Conservation (phyloP, 768 basidiomycete genomes). For the Russula virescens region DNA sequence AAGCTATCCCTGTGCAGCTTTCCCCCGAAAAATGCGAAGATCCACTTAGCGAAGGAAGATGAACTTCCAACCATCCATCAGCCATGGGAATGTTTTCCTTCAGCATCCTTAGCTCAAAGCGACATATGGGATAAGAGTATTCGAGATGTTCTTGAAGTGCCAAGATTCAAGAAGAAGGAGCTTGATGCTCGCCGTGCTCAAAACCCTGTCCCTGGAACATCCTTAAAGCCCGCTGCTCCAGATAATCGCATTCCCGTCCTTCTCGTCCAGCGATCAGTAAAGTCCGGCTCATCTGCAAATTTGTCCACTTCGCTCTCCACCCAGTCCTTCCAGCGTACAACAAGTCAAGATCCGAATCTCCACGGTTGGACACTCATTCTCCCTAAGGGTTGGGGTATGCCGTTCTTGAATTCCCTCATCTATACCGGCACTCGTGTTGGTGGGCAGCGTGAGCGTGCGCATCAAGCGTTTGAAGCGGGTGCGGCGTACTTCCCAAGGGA, state of each 20-base stretch:
- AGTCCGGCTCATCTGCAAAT: conserved; percentile 29
- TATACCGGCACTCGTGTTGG: conserved; percentile 81
- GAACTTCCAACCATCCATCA: conserved; percentile 27
- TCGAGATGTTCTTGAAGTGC: conserved; percentile 49
- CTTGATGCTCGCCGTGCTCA: conserved; percentile 78
- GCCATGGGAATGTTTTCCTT: conserved; percentile 46
- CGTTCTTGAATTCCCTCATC: conserved; percentile 77
- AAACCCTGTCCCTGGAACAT: conserved; percentile 75
- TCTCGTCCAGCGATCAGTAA: conserved; percentile 73
- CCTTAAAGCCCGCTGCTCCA: conserved; percentile 56
- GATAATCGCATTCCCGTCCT: conserved; percentile 84
- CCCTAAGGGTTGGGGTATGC: conserved; percentile 87
- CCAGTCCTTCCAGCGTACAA: conserved; percentile 8
- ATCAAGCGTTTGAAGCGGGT: conserved; percentile 80
- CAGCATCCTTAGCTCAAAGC: conserved; percentile 52
- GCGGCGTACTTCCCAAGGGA: conserved; percentile 74
- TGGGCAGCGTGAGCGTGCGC: conserved; percentile 77
- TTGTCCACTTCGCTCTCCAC: conserved; percentile 22
- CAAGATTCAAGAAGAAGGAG: conserved; percentile 75
- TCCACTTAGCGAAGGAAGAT: conserved; percentile 29
- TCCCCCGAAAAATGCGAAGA: conserved; percentile 71
- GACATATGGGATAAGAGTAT: conserved; percentile 66
- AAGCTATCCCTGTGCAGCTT: conserved; percentile 46
- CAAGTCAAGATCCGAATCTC: conserved; percentile 32
- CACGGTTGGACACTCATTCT: conserved; percentile 87